These are phyloP conservation scores for Aspergillus floridensis DNA, from an alignment of 2,329 filamentous ascomycete species.

Conservation along the genomic window DNA sequence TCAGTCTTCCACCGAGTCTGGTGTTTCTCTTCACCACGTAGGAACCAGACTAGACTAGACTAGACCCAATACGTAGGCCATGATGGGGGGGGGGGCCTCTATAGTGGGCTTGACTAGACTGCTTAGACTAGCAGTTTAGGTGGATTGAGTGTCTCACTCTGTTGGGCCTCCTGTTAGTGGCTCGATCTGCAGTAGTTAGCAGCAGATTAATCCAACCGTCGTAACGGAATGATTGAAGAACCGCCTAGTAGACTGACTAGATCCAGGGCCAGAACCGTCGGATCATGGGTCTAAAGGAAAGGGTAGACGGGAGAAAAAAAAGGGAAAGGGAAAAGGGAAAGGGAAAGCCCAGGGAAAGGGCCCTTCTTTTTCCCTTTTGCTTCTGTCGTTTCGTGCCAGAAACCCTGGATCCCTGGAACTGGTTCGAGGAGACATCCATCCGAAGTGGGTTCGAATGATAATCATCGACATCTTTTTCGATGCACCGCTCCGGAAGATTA, in stretches of 20 bases:
- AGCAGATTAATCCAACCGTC: not conserved
- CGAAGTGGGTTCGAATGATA: not conserved
- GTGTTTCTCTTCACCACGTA: not conserved
- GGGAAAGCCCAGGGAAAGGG: not conserved
- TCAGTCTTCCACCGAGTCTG: not conserved
- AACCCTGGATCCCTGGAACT: conserved; percentile 6
- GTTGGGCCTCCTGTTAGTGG: not conserved
- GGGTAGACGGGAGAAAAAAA: not conserved
- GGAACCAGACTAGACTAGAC: too few species aligned
- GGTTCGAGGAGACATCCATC: not conserved
- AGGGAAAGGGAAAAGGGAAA: not conserved
- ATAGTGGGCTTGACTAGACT: not conserved
- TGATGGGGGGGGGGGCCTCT: too few species aligned
- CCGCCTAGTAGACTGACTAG: conserved; percentile 1
- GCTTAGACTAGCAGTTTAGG: not conserved
- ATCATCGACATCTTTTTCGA: not conserved
- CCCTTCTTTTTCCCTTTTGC: not conserved
- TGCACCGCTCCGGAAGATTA: not conserved
- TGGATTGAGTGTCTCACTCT: conserved; percentile 5
- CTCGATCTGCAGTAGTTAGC: not conserved
- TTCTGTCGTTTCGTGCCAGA: not conserved
- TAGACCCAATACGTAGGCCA: too few species aligned
- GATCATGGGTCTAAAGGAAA: not conserved
- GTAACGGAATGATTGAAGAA: conserved; percentile 9
- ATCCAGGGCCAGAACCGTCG: conserved; percentile 6